These are phyloP conservation scores for Epichloe gansuensis DNA, from an alignment of 2,329 filamentous ascomycete genomes.

Conservation along the genomic window DNA sequence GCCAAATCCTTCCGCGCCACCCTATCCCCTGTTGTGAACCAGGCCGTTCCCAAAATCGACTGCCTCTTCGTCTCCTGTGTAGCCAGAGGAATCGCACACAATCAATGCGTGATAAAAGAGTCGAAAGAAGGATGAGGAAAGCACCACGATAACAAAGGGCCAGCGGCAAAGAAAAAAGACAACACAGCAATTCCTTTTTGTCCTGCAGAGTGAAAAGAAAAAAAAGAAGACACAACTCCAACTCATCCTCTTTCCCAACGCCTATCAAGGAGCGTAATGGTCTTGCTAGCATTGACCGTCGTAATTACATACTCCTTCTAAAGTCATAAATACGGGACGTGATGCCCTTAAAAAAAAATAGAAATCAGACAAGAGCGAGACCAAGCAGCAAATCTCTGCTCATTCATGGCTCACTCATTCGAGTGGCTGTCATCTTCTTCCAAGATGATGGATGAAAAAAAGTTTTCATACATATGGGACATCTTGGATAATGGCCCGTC, in stretches of 20 bases:
- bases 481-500: neutral
- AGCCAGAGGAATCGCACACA: neutral
- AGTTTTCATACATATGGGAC: neutral
- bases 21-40: neutral
- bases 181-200: neutral
- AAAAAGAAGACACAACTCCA: constrained; percentile 14
- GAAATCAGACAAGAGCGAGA: neutral
- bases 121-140: neutral
- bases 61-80: neutral
- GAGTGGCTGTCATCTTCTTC: neutral
- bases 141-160: constrained; percentile 2
- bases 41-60: neutral
- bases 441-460: neutral
- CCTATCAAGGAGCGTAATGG: constrained; percentile 26
- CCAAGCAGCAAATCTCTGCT: neutral
- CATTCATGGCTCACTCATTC: neutral
- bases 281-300: constrained; percentile 18
- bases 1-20: neutral
- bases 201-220: neutral
- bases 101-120: neutral
- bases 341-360: neutral
- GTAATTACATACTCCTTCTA: constrained; percentile 24
- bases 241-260: constrained; percentile 19
- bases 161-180: constrained; percentile 6
- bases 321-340: constrained; percentile 2